Percentiles rank a stretch among this genome's conserved stretches.
phyloP scores from a whole-genome alignment of 2,329 filamentous ascomycete genomes.

The Ilyonectria mors-panacis region DNA sequence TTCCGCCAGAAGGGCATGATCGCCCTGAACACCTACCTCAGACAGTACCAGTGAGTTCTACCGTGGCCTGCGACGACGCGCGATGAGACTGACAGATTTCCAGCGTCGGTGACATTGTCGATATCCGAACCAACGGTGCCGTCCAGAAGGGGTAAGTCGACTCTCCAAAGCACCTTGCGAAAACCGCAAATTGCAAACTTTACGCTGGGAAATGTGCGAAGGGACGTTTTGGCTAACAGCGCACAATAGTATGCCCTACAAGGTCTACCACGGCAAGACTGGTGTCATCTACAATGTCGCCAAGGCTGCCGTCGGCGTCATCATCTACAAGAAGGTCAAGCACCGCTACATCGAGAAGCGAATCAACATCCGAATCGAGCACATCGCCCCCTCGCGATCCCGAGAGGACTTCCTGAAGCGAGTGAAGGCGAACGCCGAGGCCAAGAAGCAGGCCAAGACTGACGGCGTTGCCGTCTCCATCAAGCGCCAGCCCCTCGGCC shows the following conservation, averaged over 20 bases:
- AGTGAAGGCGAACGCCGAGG: constrained; percentile 95
- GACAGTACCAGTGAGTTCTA: constrained; percentile 82
- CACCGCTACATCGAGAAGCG: constrained; percentile 99
- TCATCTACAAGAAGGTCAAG: constrained; percentile 99
- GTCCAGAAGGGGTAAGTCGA: constrained; percentile 92
- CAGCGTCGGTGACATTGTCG: constrained; percentile 98
- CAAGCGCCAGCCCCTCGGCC: constrained; percentile 89
- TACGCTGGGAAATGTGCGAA: constrained; percentile 25
- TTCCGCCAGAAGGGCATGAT: constrained; percentile 98
- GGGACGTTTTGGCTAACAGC: constrained; percentile 52
- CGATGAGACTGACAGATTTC: constrained; percentile 59
- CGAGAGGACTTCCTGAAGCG: constrained; percentile 96
- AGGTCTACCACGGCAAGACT: constrained; percentile 99
- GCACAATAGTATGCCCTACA: constrained; percentile 89
- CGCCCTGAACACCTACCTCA: constrained; percentile 92
- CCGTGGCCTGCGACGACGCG: not conserved
- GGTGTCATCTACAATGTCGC: constrained; percentile 99
- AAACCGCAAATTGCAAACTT: constrained; percentile 37
- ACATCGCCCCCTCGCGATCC: constrained; percentile 94
- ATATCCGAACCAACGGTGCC: constrained; percentile 98
- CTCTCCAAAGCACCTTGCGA: constrained; percentile 35
- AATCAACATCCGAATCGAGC: constrained; percentile 98
- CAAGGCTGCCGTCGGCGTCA: constrained; percentile 97
- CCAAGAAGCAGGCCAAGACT: constrained; percentile 93
- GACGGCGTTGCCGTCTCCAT: constrained; percentile 90